phyloP scores from a whole-genome alignment of 1,284 basidiomycete genomes.

The Heliocybe sulcata region DNA sequence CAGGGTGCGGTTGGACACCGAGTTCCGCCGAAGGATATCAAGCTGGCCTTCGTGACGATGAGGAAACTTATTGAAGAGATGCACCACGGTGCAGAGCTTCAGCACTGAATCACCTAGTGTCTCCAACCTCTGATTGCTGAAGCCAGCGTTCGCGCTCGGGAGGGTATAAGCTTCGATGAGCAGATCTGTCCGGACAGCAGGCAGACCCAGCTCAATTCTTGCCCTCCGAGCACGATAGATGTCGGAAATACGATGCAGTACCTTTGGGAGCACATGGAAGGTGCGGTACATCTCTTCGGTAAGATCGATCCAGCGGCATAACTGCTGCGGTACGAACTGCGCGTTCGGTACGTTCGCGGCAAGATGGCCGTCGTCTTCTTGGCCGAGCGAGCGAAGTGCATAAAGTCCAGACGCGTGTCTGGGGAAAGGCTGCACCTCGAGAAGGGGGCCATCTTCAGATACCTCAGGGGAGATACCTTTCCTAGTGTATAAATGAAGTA shows the following conservation, averaged over 20 bases:
- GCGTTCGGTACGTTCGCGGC: conserved; percentile 1
- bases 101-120: conserved; percentile 80
- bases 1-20: conserved; percentile 64
- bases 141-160: conserved; percentile 52
- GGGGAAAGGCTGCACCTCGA: conserved; percentile 40
- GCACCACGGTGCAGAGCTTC: conserved; percentile 67
- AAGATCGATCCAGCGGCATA: conserved; percentile 45
- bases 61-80: conserved; percentile 69
- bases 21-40: conserved; percentile 49
- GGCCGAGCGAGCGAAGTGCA: conserved; percentile 20
- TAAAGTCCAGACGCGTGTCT: conserved; percentile 39
- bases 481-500: conserved; percentile 42
- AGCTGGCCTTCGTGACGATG: conserved; percentile 79
- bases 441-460: conserved; percentile 47
- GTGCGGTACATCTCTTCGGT: conserved; percentile 37
- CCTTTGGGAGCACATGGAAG: conserved; percentile 52
- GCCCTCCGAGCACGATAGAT: conserved; percentile 51
- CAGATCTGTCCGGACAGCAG: conserved; percentile 45
- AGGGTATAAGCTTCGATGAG: conserved; percentile 70
- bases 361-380: conserved; percentile 4
- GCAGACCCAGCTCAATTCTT: conserved; percentile 46
- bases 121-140: conserved; percentile 79
- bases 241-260: conserved; percentile 61
- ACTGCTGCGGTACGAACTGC: conserved; percentile 41
- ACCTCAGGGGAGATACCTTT: conserved; percentile 33